Evolutionary conservation across 1,139 yeast genomes (phyloP), one percentile per base, ranked within the genome.

Genomic region (Debaryomyces singareniensis): DNA sequence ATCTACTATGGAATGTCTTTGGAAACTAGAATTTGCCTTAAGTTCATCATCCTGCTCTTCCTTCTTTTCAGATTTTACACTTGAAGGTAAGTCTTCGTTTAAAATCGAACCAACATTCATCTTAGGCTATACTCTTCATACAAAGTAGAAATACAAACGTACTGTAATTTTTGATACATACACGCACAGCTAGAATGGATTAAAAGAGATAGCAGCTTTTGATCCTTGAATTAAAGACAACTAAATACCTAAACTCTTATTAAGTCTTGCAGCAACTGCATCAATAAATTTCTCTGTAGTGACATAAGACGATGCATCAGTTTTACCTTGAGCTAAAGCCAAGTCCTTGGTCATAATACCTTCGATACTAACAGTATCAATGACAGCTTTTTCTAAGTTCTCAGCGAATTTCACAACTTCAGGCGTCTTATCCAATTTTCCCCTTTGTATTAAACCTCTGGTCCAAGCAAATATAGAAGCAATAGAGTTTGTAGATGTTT

Each of bases 391-490:
- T 64, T 89, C 96, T 45, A 89, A 71, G 27, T 68, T 58, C 51
- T 81, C 67, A 39, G 86, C 96, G 53, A 89, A 89, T 40, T 74
- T 61, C 35, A 78, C 73, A 28, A 89, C 95, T 18, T 82, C 91
- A 20, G 91, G 93, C 27, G 95, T 86, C 31, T 61, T 60, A 57
- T 89, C 97, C 41, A 89, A 70, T 54, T 74, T 78, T 46, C 96
- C 97, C 66, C 97, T 84, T 68, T 83, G 93, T 43, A 76, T 76
- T 35, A 89, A 58, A 47, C 96, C 97, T 55, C 95, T 78, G 30
- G 95, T 74, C 97, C 97, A 89, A 25, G 97, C 97, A 49, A 80
- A 89, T 48, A 89, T 89, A 16, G 96, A 86, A n/a, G 97, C 97
- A 61, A 89, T 89, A 26, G 96, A 87, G 67, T 89, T 89, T 42